Evolutionary conservation across 768 basidiomycete species (phyloP), one percentile per base, ranked within the genome.

Genomic region (Serpula lacrymans): DNA sequence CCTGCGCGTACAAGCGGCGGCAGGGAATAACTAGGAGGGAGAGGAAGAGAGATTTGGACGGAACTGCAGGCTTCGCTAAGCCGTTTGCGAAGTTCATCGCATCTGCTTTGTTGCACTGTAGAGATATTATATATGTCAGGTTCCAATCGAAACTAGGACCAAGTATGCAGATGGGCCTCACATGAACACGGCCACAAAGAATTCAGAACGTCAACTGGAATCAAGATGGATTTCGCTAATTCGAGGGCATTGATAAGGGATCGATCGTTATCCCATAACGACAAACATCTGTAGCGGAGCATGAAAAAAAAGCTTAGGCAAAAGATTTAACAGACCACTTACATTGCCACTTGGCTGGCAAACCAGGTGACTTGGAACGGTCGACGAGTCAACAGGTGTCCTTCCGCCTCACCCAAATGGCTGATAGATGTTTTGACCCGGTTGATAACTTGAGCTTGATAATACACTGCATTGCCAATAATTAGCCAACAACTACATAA

Each of bases 291-390:
- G 45, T 23, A 32, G 13, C 26, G 23, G 31, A 24, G n/a, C 23
- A 49, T 43, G 11, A 18, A 24, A 11, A 32, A 26, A 38, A 7
- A 17, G n/a, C 4, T 18, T 25, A 17, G 37, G 23, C 9, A 16
- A 23, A 12, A 23, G 11, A 25, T 39, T 12, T 25, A 12, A 16
- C 8, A 35, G 34, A 20, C 18, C 6, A 61, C 78, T 28, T 51
- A 83, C 82, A 78, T 75, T 0, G 75, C 70, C 5, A 84, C 66
- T 49, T 84, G 84, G 45, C 76, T 80, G 23, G 76, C 66, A 48
- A 84, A 84, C 86, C 86, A 88, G 32, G 72, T 71, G 39, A 79
- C 74, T 49, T 82, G 77, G 59, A 77, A 87, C 1, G 86, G 86
- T 0, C 84, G 75, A 20, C 84, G 70, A 14, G 79, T 75, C 22